Conservation (phyloP, 192 early-diverging fungal genomes). For the Gigaspora rosea region DNA sequence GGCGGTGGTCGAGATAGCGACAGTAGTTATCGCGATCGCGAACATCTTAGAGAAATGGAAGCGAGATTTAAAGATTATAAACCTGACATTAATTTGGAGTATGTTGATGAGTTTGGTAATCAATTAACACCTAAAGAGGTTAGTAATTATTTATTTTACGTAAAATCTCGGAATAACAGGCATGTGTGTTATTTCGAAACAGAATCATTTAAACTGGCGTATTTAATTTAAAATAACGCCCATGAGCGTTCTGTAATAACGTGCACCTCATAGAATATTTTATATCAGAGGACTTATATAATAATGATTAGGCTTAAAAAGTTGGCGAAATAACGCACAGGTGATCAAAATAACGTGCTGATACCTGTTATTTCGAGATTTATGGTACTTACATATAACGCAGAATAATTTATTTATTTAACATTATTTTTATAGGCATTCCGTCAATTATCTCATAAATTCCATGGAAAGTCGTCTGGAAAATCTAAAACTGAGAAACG, state of each 20-base stretch:
- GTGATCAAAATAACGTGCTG: no score
- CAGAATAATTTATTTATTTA: neutral
- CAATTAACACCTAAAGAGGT: constrained; percentile 82
- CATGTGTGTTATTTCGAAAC: no score
- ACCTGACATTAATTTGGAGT: constrained; percentile 87
- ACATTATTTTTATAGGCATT: constrained; percentile 64
- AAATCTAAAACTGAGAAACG: constrained; percentile 94
- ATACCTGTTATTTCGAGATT: no score
- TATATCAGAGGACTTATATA: no score
- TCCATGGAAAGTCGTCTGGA: constrained; percentile 92
- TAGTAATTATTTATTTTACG: neutral
- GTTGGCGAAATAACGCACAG: no score
- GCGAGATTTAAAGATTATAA: constrained; percentile 89
- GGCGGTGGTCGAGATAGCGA: constrained; percentile 53
- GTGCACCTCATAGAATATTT: no score
- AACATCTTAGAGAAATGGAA: constrained; percentile 70
- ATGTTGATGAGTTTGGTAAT: constrained; percentile 87
- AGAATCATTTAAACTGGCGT: no score
- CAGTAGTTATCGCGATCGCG: constrained; percentile 58
- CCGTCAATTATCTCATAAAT: constrained; percentile 86
- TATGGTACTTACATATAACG: neutral
- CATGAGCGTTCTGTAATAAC: no score
- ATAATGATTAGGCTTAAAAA: no score
- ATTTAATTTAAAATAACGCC: no score
- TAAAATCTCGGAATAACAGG: no score